Evolutionary conservation across 768 basidiomycete genomes (phyloP).

Genomic region (Cystofilobasidium capitatum): DNA sequence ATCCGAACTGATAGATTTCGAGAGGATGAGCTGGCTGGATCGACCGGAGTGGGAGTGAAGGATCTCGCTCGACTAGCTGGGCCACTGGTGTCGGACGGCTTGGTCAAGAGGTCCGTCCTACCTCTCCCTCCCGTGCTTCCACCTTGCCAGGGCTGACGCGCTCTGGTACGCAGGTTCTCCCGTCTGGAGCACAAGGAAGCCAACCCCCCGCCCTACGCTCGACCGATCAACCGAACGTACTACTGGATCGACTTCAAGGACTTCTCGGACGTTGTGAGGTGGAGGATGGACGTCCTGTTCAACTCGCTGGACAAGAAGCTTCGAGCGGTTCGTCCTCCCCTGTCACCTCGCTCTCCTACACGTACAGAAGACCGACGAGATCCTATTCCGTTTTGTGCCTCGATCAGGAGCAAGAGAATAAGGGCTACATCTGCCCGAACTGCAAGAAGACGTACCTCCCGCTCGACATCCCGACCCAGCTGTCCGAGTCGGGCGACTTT

Average conservation of each 20-base stretch:
- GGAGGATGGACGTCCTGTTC: conserved; percentile 87
- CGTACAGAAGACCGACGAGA: too few species aligned
- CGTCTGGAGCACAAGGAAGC: conserved; percentile 32
- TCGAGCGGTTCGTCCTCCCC: conserved; percentile 57
- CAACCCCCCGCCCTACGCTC: conserved; percentile 42
- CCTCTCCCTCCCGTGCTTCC: not conserved
- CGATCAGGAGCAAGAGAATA: conserved; percentile 79
- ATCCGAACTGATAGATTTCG: conserved; percentile 47
- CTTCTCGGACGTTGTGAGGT: conserved; percentile 96
- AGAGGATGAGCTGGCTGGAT: conserved; percentile 32
- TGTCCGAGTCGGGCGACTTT: conserved; percentile 42
- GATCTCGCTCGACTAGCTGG: conserved; percentile 38
- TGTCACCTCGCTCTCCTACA: not conserved
- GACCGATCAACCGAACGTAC: conserved; percentile 80
- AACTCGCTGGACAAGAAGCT: conserved; percentile 75
- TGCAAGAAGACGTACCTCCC: conserved; percentile 76
- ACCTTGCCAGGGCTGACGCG: not conserved
- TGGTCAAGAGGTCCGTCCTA: conserved; percentile 34
- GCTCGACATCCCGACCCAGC: conserved; percentile 57
- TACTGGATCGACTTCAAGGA: conserved; percentile 93
- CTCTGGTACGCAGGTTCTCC: conserved; percentile 24
- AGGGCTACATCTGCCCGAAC: conserved; percentile 91
- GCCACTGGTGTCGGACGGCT: conserved; percentile 34
- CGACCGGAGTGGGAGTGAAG: conserved; percentile 26
- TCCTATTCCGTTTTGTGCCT: not conserved